Evolutionary conservation across 306 rosid genomes (phyloP).

Genomic region (Dicorynia guianensis): DNA sequence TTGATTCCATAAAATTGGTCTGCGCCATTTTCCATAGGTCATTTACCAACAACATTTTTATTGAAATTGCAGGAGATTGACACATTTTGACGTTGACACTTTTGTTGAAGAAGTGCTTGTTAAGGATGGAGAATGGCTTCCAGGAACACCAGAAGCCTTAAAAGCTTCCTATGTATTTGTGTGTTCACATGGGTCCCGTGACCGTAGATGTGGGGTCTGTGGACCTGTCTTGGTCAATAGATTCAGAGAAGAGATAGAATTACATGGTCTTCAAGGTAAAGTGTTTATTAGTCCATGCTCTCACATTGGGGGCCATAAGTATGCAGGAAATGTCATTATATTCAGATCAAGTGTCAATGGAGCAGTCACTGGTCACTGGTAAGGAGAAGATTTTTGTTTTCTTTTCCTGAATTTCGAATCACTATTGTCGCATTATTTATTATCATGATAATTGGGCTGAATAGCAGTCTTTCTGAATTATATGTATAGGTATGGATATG

Average conservation of each 20-base stretch:
- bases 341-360: slow-evolving; percentile 66
- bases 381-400: slow-evolving; percentile 40
- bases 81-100: slow-evolving; percentile 94
- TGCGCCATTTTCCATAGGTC: background rate
- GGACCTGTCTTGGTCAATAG: slow-evolving; percentile 83
- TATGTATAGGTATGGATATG: slow-evolving; percentile 89
- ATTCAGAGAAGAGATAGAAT: slow-evolving; percentile 82
- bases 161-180: slow-evolving; percentile 80
- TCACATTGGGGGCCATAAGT: slow-evolving; percentile 88
- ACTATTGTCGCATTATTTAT: slow-evolving; percentile 19
- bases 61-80: slow-evolving; percentile 79
- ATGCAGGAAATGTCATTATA: slow-evolving; percentile 90
- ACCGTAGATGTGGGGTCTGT: slow-evolving; percentile 95
- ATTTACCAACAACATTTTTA: slow-evolving; percentile 4
- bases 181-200: slow-evolving; percentile 90
- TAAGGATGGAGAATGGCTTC: slow-evolving; percentile 91
- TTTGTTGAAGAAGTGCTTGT: slow-evolving; percentile 98
- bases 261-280: slow-evolving; percentile 72
- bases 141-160: slow-evolving; percentile 85
- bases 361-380: slow-evolving; percentile 91
- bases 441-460: slow-evolving; percentile 14
- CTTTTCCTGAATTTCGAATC: background rate
- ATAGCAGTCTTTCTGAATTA: background rate
- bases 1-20: slow-evolving; percentile 8
- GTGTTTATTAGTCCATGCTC: slow-evolving; percentile 96